Percentiles rank a stretch among this genome's conserved stretches.
Conservation (phyloP, 1,139 yeast genomes). For the Fermentozyma sake region DNA sequence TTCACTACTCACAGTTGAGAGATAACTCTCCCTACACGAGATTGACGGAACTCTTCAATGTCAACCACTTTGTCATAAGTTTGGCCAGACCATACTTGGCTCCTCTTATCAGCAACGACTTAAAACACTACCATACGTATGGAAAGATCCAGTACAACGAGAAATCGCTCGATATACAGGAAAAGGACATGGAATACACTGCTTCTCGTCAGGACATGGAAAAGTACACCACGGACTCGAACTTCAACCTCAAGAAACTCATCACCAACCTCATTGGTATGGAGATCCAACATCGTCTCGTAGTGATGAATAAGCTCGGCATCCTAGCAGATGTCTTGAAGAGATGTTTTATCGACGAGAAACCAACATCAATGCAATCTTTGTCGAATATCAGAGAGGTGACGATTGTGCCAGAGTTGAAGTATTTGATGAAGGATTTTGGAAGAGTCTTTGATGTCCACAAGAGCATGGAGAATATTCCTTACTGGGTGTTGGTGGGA, state of each 20-base stretch:
- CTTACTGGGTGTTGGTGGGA: conserved; percentile 88
- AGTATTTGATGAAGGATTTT: conserved; percentile 63
- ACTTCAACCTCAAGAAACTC: conserved; percentile 30
- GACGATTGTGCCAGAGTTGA: conserved; percentile 83
- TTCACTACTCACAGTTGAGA: conserved; percentile 18
- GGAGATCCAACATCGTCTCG: conserved; percentile 82
- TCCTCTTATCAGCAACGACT: conserved; percentile 78
- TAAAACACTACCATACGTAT: conserved; percentile 53
- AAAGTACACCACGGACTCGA: conserved; percentile 25
- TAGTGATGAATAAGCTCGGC: conserved; percentile 75
- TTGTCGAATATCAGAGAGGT: conserved; percentile 60
- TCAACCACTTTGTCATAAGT: conserved; percentile 85
- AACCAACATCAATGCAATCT: conserved; percentile 62
- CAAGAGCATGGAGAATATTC: conserved; percentile 63
- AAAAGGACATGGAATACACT: conserved; percentile 4
- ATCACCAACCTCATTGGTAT: conserved; percentile 36
- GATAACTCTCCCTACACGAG: conserved; percentile 73
- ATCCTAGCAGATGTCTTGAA: conserved; percentile 66
- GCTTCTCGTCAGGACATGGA: conserved; percentile 18
- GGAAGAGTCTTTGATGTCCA: conserved; percentile 75
- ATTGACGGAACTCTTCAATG: conserved; percentile 87
- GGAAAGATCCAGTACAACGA: conserved; percentile 27
- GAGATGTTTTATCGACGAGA: conserved; percentile 82
- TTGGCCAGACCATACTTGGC: conserved; percentile 92
- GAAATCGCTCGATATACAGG: conserved; percentile 1